These are phyloP conservation scores for Pharus latifolius DNA, from an alignment of 176 grass and related monocot species.

Conservation along the genomic window DNA sequence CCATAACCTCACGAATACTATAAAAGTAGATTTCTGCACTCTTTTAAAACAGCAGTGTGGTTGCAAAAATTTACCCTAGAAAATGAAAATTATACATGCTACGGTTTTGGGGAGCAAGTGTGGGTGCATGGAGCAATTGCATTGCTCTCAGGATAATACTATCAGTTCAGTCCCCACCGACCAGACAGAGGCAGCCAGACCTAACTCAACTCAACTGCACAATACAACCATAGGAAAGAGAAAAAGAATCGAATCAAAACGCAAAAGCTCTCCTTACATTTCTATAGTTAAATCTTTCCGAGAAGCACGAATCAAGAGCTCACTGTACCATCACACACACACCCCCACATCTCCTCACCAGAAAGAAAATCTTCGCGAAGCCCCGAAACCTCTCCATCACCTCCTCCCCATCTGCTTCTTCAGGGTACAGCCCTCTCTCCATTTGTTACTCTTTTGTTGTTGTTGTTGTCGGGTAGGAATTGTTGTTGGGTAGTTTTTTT, in stretches of 20 bases:
- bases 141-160: neutral
- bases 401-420: neutral
- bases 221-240: neutral
- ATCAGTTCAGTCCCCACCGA: slow-evolving; percentile 4
- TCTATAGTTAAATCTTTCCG: too few species aligned
- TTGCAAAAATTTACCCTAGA: too few species aligned
- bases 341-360: too few species aligned
- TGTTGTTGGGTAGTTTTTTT: neutral
- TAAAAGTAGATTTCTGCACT: too few species aligned
- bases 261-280: slow-evolving; percentile 1
- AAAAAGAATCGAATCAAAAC: too few species aligned
- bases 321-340: too few species aligned
- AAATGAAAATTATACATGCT: too few species aligned
- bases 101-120: neutral
- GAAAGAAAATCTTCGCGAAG: too few species aligned
- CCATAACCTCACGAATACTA: too few species aligned
- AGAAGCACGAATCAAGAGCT: too few species aligned
- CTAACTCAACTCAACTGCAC: neutral
- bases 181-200: neutral
- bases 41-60: too few species aligned
- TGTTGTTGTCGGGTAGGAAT: too few species aligned
- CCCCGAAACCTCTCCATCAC: neutral
- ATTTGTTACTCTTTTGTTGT: neutral
- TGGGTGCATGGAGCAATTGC: neutral
- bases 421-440: neutral